phyloP scores from a whole-genome alignment of 2,329 filamentous ascomycete species.

The Cadophora luteo-olivacea region DNA sequence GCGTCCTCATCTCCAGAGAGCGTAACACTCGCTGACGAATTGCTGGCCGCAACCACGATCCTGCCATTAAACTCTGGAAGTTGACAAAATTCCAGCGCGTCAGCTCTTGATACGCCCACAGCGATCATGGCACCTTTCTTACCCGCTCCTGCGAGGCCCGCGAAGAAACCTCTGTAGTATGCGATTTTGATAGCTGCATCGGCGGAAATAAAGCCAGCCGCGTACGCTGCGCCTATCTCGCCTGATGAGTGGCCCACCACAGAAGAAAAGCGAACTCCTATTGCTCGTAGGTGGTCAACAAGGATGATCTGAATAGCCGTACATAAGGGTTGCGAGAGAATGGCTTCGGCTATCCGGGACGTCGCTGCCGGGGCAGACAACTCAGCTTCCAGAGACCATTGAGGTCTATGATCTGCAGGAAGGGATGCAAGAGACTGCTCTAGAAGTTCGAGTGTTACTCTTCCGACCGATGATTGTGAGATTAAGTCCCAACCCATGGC shows the following conservation, averaged over 20 bases:
- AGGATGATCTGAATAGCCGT: slow-evolving; percentile 56
- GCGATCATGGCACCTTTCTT: slow-evolving; percentile 40
- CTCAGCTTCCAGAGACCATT: slow-evolving; percentile 33
- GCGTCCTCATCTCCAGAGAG: slow-evolving; percentile 40
- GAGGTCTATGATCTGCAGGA: slow-evolving; percentile 27
- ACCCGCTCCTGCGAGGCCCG: slow-evolving; percentile 26
- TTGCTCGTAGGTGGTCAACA: slow-evolving; percentile 51
- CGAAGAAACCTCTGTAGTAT: slow-evolving; percentile 47
- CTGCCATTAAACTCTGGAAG: slow-evolving; percentile 20
- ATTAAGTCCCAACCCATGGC: slow-evolving; percentile 36
- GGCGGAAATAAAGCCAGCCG: slow-evolving; percentile 44
- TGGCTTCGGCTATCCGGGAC: slow-evolving; percentile 38
- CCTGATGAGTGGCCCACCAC: slow-evolving; percentile 55
- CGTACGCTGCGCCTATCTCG: slow-evolving; percentile 56
- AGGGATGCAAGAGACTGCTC: slow-evolving; percentile 39
- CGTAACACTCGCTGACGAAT: slow-evolving; percentile 39
- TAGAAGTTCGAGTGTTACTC: slow-evolving; percentile 21
- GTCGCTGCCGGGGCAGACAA: slow-evolving; percentile 33
- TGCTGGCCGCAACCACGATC: slow-evolving; percentile 44
- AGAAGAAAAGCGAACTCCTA: slow-evolving; percentile 47
- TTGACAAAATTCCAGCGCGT: slow-evolving; percentile 31
- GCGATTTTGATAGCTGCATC: slow-evolving; percentile 51
- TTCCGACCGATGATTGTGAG: slow-evolving; percentile 15
- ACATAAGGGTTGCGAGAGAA: slow-evolving; percentile 49
- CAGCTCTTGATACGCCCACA: slow-evolving; percentile 32